A percentile compares a stretch with the other conserved stretches of the same genome.
Conservation (phyloP, 192 early-diverging fungal species). For the Mortierella alpina region DNA sequence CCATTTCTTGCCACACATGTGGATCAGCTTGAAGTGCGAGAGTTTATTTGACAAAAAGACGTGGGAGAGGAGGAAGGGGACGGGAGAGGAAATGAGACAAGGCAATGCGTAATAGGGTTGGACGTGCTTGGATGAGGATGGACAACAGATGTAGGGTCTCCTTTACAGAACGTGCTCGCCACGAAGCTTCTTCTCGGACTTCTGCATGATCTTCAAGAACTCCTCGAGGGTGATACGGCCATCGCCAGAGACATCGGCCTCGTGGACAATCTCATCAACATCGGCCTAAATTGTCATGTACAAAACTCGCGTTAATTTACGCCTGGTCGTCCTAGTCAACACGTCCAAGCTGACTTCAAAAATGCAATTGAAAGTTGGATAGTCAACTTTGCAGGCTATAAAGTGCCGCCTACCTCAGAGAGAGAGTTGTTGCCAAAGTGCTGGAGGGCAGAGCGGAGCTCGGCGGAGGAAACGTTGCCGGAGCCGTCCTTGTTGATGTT, state of each 20-base stretch:
- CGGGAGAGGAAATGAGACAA: too few species aligned
- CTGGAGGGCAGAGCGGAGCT: slow-evolving; percentile 45
- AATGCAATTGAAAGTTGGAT: background rate
- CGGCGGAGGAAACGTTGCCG: slow-evolving; percentile 47
- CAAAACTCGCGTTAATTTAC: too few species aligned
- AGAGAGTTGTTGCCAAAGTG: slow-evolving; percentile 54
- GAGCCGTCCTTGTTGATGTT: slow-evolving; percentile 53
- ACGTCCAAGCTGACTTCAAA: background rate
- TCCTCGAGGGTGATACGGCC: slow-evolving; percentile 91
- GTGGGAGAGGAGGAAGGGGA: too few species aligned
- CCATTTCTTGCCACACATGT: too few species aligned
- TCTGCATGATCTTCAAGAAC: slow-evolving; percentile 85
- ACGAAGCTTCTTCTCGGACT: slow-evolving; percentile 57
- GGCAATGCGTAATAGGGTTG: too few species aligned
- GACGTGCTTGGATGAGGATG: too few species aligned
- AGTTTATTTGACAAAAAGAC: too few species aligned
- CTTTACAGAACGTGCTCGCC: slow-evolving; percentile 52
- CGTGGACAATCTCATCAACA: slow-evolving; percentile 70
- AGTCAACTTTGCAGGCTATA: too few species aligned
- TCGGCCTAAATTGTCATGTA: slow-evolving; percentile 40
- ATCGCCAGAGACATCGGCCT: slow-evolving; percentile 89
- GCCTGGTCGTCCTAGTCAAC: background rate
- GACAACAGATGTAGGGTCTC: too few species aligned
- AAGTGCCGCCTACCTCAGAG: slow-evolving; percentile 27
- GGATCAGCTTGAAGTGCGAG: too few species aligned